Evolutionary conservation across 192 early-diverging fungal genomes (phyloP).

Genomic region (Obelidium mucronatum): DNA sequence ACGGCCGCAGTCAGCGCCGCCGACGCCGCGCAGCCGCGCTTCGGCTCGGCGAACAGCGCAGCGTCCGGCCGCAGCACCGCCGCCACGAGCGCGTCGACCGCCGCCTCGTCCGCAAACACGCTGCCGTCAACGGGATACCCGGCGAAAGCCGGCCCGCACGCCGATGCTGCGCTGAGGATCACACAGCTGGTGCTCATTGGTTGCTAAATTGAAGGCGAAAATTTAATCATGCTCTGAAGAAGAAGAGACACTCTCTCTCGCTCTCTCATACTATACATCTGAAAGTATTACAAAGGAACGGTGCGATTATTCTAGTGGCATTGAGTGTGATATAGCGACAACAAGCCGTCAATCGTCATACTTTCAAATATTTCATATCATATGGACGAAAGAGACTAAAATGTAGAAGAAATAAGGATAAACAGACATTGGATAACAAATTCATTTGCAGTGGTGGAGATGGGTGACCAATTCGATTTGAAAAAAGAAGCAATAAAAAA

Average conservation of each 20-base stretch:
- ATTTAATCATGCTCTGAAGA: too few relatives aligned
- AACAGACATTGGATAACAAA: too few relatives aligned
- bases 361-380: too few relatives aligned
- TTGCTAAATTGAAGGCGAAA: too few relatives aligned
- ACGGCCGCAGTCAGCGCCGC: not conserved
- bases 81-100: not conserved
- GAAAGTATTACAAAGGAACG: too few relatives aligned
- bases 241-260: too few relatives aligned
- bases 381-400: too few relatives aligned
- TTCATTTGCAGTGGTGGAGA: not conserved
- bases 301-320: too few relatives aligned
- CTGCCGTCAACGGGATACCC: not conserved
- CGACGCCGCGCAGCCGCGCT: not conserved
- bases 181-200: not conserved
- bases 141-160: not conserved
- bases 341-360: too few relatives aligned
- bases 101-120: not conserved
- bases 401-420: too few relatives aligned
- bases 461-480: not conserved
- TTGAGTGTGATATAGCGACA: too few relatives aligned
- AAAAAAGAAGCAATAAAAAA: not conserved
- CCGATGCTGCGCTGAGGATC: not conserved
- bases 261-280: too few relatives aligned
- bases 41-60: not conserved
- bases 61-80: not conserved